Evolutionary conservation across 176 grass and related monocot genomes (phyloP).

Genomic region (Stipa capillata): DNA sequence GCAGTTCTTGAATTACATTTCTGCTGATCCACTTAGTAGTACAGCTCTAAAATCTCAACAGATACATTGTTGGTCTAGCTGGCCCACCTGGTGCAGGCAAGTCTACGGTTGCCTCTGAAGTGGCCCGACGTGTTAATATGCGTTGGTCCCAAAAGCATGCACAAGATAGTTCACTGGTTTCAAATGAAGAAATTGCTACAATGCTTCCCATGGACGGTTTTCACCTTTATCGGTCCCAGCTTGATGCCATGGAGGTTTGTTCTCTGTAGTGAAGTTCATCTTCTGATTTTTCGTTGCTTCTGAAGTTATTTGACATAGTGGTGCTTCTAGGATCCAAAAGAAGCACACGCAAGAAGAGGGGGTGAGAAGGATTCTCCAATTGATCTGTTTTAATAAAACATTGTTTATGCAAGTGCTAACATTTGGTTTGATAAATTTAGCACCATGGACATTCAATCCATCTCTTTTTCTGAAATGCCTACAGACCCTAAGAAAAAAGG

Average conservation of each 20-base stretch:
- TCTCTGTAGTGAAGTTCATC: not conserved
- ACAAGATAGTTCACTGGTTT: conserved; percentile 13
- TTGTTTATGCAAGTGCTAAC: conserved; percentile 15
- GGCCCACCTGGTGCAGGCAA: conserved; percentile 94
- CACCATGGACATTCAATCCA: conserved; percentile 87
- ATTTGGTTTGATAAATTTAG: conserved; percentile 31
- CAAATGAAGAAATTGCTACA: conserved; percentile 42
- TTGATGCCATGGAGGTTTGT: conserved; percentile 84
- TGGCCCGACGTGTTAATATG: conserved; percentile 54
- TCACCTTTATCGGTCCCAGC: conserved; percentile 87
- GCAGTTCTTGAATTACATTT: not conserved
- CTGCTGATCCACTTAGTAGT: not conserved
- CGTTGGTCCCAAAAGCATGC: conserved; percentile 44
- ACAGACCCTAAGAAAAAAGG: conserved; percentile 59
- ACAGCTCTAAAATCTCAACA: not conserved
- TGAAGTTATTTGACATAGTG: conserved; percentile 3
- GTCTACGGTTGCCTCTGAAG: conserved; percentile 81
- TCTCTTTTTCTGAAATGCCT: conserved; percentile 68
- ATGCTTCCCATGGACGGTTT: conserved; percentile 97
- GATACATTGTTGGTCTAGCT: conserved; percentile 87
- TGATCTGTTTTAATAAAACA: conserved; percentile 8
- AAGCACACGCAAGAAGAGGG: conserved; percentile 99
- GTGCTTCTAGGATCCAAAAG: conserved; percentile 70
- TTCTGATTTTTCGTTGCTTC: not conserved
- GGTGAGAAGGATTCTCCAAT: conserved; percentile 32